These are phyloP conservation scores for Kwoniella dejecticola DNA, from an alignment of 768 basidiomycete species.

Conservation along the genomic window DNA sequence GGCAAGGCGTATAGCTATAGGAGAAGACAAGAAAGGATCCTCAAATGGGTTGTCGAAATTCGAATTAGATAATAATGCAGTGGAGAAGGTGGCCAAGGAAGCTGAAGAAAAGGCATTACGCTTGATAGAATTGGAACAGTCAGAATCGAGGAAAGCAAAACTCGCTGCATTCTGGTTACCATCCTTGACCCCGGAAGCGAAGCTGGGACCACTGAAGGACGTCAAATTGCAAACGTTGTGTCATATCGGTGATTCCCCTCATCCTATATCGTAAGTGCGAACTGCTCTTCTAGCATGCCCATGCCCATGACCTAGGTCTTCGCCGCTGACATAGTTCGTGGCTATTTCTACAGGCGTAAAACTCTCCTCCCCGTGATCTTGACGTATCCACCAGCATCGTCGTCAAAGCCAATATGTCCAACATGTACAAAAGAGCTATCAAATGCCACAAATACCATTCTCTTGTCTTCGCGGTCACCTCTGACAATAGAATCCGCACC, in stretches of 20 bases:
- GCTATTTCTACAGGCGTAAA: conserved; percentile 65
- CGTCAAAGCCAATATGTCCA: conserved; percentile 47
- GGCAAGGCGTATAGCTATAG: conserved; percentile 9
- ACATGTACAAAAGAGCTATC: conserved; percentile 61
- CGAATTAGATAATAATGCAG: conserved; percentile 78
- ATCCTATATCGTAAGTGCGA: conserved; percentile 70
- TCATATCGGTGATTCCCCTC: conserved; percentile 74
- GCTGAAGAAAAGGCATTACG: conserved; percentile 86
- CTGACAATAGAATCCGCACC: conserved; percentile 11
- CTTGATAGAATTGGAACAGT: conserved; percentile 75
- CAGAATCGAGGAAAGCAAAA: conserved; percentile 79
- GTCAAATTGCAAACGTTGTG: conserved; percentile 88
- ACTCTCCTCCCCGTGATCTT: conserved; percentile 79
- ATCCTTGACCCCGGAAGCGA: conserved; percentile 80
- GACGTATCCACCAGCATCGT: conserved; percentile 58
- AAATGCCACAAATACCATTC: conserved; percentile 75
- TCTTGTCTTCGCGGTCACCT: conserved; percentile 65
- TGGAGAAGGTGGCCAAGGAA: conserved; percentile 78
- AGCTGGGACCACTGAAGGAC: conserved; percentile 69
- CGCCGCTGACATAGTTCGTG: not conserved
- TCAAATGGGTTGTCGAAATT: conserved; percentile 72
- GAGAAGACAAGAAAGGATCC: conserved; percentile 11
- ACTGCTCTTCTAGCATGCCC: not conserved
- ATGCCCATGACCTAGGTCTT: no score
- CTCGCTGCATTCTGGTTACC: conserved; percentile 98